Evolutionary conservation across 2,329 filamentous ascomycete species (phyloP).

Genomic region (Plectosphaerella plurivora): DNA sequence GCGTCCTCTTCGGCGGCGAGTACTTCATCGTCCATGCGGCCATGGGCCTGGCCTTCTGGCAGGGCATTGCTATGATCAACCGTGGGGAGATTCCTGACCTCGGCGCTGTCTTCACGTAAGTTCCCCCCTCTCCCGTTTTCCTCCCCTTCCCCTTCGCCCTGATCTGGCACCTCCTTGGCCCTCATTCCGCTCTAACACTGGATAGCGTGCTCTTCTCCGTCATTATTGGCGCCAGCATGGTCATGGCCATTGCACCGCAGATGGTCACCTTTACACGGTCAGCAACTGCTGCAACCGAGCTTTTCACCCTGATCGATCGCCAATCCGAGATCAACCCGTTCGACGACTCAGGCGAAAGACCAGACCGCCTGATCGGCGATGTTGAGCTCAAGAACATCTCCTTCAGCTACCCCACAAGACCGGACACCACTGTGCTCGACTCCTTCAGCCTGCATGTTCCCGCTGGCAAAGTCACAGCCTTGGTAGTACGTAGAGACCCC

Average conservation of each 20-base stretch:
- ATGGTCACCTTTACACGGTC: no score
- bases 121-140: no score
- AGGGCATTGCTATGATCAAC: constrained; percentile 2
- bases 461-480: constrained; percentile 44
- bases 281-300: constrained; percentile 14
- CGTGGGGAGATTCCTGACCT: constrained; percentile 3
- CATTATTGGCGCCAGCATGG: constrained; percentile 14
- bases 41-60: constrained; percentile 6
- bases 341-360: constrained; percentile 7
- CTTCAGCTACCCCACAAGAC: constrained; percentile 39
- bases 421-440: constrained; percentile 34
- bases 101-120: constrained; percentile 2
- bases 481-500: no score
- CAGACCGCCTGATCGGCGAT: constrained; percentile 3
- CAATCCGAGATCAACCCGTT: constrained; percentile 14
- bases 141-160: no score
- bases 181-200: no score
- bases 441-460: constrained; percentile 41
- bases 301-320: constrained; percentile 17
- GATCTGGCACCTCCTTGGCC: no score
- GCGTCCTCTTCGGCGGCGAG: constrained; percentile 2
- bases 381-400: constrained; percentile 35
- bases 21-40: constrained; percentile 2
- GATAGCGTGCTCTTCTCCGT: neutral
- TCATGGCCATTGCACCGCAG: constrained; percentile 23